Evolutionary conservation across 148 eudicot species (phyloP), one percentile per base, ranked within the genome.

Genomic region (Silene latifolia): DNA sequence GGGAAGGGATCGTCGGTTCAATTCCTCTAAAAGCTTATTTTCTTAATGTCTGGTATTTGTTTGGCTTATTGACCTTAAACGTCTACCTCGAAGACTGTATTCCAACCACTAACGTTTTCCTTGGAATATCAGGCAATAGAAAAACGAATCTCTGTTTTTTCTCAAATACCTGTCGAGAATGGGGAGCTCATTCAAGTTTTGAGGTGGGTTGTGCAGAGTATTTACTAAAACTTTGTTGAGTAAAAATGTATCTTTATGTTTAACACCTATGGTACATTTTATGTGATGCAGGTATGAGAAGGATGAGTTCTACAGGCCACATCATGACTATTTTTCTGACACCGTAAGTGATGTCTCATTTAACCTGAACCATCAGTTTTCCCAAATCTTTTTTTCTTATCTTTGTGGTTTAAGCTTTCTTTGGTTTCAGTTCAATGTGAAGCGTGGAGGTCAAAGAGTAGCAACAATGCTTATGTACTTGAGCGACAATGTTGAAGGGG

Each of bases 381-480:
- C 63, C 35, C 25, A 5, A 27, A 54, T 23, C 44, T 57, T 44
- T 9, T 14, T 71, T 23, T 72, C 44, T 42, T 68, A 61, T 29
- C 19, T 51, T 63, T 20, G 56, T 8, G 18, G 3, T 71, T 46
- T 8, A 65, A 46, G 29, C 62, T 73, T 69, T 32, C 63, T 77
- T 61, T 69, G 47, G 20, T 85, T 83, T 78, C 88, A 94, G 98
- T 91, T 88, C 70, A 94, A 94, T 81, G 67, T 94, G 72, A 90
- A 94, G 82, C 93, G 87, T 74, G 98, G 98, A 67, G 98, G 98
- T 82, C 98, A 94, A 89, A 82, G 98, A 80, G 86, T 94, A 32
- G 98, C 98, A 73, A 94, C 98, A 18, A 77, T 94, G 89, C 91
- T 94, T 44, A 94, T 94, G 96, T 94, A 94, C 78, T 84, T 94